phyloP scores from a whole-genome alignment of 2,329 filamentous ascomycete species.

The Tolypocladium tundrense region DNA sequence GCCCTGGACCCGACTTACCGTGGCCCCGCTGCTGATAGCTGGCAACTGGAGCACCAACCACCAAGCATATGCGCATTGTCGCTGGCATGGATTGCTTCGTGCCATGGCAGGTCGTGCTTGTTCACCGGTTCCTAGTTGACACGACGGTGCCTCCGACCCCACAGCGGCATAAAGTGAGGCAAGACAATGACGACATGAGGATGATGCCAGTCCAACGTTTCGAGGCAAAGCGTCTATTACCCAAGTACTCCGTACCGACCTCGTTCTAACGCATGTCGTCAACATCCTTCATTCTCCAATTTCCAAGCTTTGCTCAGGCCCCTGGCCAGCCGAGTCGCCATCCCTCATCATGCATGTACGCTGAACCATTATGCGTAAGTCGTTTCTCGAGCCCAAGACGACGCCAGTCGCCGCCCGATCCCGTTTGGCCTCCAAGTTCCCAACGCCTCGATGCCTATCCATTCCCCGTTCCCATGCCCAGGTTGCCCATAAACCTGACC shows the following conservation, averaged over 20 bases:
- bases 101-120: not conserved
- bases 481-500: slow-evolving; percentile 59
- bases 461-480: slow-evolving; percentile 27
- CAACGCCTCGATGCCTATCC: not conserved
- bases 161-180: not conserved
- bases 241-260: not conserved
- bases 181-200: not conserved
- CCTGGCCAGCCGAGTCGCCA: not conserved
- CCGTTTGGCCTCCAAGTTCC: not conserved
- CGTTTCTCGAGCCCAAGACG: not conserved
- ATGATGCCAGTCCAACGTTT: not conserved
- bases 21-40: not conserved
- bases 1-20: not conserved
- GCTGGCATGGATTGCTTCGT: not conserved
- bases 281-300: not conserved
- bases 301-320: not conserved
- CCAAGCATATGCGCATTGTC: not conserved
- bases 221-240: not conserved
- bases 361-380: not conserved
- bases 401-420: not conserved
- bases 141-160: not conserved
- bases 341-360: not conserved
- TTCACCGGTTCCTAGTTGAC: not conserved
- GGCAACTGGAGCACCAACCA: too few species aligned
- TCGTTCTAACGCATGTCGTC: not conserved